phyloP scores from a whole-genome alignment of 106 monocot genomes.

The Acorus calamus region DNA sequence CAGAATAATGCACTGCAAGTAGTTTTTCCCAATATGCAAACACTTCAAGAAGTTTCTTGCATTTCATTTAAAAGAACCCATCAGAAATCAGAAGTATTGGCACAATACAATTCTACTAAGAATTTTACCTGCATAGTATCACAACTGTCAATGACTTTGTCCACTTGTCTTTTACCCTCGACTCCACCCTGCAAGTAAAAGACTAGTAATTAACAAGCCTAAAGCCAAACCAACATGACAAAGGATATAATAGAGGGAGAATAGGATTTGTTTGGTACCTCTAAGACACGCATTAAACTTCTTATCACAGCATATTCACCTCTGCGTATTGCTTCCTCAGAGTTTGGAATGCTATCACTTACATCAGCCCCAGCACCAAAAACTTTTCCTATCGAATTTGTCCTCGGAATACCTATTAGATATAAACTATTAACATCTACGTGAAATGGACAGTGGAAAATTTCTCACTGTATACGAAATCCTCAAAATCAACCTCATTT shows the following conservation, averaged over 20 bases:
- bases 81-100: too few relatives aligned
- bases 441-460: background rate
- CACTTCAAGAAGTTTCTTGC: too few relatives aligned
- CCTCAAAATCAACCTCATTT: too few relatives aligned
- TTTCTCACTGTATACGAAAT: background rate
- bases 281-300: conserved; percentile 86
- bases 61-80: too few relatives aligned
- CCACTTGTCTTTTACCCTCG: conserved; percentile 95
- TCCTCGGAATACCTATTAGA: conserved; percentile 70
- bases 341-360: conserved; percentile 47
- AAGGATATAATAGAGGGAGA: background rate
- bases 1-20: conserved; percentile 3
- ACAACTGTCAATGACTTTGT: conserved; percentile 92
- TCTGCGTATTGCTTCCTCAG: conserved; percentile 83
- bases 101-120: background rate
- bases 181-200: conserved; percentile 63
- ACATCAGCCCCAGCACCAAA: conserved; percentile 42
- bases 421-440: background rate
- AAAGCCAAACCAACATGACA: conserved; percentile 8
- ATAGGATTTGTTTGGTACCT: conserved; percentile 29
- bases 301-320: conserved; percentile 98
- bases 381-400: conserved; percentile 72
- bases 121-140: conserved; percentile 87
- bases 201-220: conserved; percentile 1
- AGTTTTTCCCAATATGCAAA: too few relatives aligned